Base-by-base conservation (phyloP, 176 grass and related monocot genomes). In the Raddia distichophylla region DNA sequence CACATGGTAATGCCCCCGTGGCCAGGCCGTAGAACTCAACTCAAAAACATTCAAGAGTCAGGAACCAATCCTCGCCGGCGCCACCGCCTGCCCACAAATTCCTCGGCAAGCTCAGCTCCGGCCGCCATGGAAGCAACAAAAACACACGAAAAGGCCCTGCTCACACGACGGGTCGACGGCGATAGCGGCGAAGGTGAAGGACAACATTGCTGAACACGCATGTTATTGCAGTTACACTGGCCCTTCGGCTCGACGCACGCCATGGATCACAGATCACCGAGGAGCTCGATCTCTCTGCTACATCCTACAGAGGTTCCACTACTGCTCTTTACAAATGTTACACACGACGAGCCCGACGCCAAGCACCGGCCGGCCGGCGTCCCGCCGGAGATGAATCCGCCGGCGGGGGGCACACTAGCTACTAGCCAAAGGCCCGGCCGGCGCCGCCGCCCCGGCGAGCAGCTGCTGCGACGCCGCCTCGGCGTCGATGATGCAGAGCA, bases 401-500 rank as follows among this genome's bases (percentile, higher is more conserved):
- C 46, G 34, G 37, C 37, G 37, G 3, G 7, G 50, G 2, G 22
- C 45, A 2, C 20, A 35, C 49, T 73, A 22, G 16, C 16, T 64
- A 72, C 80, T 73, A 64, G 19, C 73, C 59, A 40, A 20, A 81
- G 9, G 2, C 34, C 61, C 69, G 10, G 18, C 42, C 17, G 37
- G 37, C 37, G 61, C 33, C 34, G 69, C 65, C 5, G 69, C 65
- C 5, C 15, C 70, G 57, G 46, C 55, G 63, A 71, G 81, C 77
- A 49, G 77, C 61, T 56, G 61, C 78, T 84, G 80, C 53, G 76
- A 27, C 59, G 58, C 56, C 63, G 71, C 82, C 78, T 91, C 89
- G 40, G 87, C 82, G 60, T 93, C 83, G 27, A 99, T 76, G 86
- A 91, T 44, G 68, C 82, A 91, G 59, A 95, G 85, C 63, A 96